A percentile compares a stretch with the other conserved stretches of the same genome.
Evolutionary conservation across 2,329 filamentous ascomycete genomes (phyloP).

Genomic region (Colletotrichum tropicale): DNA sequence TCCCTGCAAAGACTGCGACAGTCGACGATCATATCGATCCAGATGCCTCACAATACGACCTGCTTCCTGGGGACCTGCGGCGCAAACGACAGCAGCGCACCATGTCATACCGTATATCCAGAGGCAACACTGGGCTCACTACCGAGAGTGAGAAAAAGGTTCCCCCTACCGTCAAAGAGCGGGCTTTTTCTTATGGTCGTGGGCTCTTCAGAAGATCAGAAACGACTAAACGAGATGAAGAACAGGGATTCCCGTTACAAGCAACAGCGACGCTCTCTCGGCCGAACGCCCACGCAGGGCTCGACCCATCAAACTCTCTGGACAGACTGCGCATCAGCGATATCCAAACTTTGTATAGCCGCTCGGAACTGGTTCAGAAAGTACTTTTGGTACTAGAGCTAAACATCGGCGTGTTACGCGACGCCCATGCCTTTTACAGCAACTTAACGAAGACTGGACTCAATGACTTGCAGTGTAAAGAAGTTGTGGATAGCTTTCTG

Average conservation of each 20-base stretch:
- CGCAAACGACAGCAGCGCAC: too few relatives aligned
- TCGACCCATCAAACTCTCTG: background rate
- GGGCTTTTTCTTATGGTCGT: too few relatives aligned
- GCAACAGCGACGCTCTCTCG: too few relatives aligned
- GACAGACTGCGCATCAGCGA: background rate
- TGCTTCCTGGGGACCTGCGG: too few relatives aligned
- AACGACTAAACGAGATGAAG: background rate
- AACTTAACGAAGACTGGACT: background rate
- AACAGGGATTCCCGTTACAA: too few relatives aligned
- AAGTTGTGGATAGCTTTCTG: background rate
- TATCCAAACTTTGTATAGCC: background rate
- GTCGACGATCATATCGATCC: background rate
- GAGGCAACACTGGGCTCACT: background rate
- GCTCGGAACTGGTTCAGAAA: background rate
- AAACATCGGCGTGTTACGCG: background rate
- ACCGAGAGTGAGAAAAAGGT: background rate
- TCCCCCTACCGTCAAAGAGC: rapidly evolving
- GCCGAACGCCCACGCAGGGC: too few relatives aligned
- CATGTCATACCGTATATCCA: rapidly evolving
- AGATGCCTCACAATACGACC: background rate
- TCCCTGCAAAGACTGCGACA: background rate
- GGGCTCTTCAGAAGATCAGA: too few relatives aligned
- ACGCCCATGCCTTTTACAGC: background rate
- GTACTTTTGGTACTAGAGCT: background rate
- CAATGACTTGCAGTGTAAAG: background rate